phyloP scores from a whole-genome alignment of 805 yeast genomes.

The Barnettozyma botsteinii region DNA sequence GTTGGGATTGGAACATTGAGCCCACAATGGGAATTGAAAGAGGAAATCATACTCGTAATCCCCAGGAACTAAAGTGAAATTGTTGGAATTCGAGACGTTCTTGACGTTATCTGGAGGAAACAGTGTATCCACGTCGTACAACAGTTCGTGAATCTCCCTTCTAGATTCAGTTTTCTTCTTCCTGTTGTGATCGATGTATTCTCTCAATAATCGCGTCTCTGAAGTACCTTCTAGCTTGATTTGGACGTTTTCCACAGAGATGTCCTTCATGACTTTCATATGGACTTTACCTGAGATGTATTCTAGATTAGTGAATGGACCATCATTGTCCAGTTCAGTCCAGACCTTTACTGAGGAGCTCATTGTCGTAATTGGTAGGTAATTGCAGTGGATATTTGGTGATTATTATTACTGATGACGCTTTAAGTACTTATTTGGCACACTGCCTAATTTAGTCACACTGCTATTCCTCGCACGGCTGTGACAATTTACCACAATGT shows the following conservation, averaged over 20 bases:
- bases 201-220: slow-evolving; percentile 31
- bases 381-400: too few relatives aligned
- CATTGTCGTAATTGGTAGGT: too few relatives aligned
- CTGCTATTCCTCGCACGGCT: too few relatives aligned
- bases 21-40: slow-evolving; percentile 20
- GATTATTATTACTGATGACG: too few relatives aligned
- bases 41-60: slow-evolving; percentile 43
- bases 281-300: slow-evolving; percentile 14
- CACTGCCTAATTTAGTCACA: not conserved
- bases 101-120: slow-evolving; percentile 49
- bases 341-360: slow-evolving; percentile 4
- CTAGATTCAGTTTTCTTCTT: slow-evolving; percentile 5
- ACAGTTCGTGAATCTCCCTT: slow-evolving; percentile 33
- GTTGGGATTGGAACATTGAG: slow-evolving; percentile 27
- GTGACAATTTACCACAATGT: too few relatives aligned
- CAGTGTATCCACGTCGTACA: slow-evolving; percentile 44
- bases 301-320: slow-evolving; percentile 14
- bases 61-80: slow-evolving; percentile 35
- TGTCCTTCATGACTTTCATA: slow-evolving; percentile 23
- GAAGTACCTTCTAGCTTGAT: slow-evolving; percentile 50
- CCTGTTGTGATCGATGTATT: slow-evolving; percentile 6
- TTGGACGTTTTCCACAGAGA: slow-evolving; percentile 41
- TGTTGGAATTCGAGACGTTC: slow-evolving; percentile 34
- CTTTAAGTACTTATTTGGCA: too few relatives aligned
- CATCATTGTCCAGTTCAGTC: not conserved